Base-by-base conservation (phyloP, 2,329 filamentous ascomycete genomes). In the Fusarium brevicatenulatum region DNA sequence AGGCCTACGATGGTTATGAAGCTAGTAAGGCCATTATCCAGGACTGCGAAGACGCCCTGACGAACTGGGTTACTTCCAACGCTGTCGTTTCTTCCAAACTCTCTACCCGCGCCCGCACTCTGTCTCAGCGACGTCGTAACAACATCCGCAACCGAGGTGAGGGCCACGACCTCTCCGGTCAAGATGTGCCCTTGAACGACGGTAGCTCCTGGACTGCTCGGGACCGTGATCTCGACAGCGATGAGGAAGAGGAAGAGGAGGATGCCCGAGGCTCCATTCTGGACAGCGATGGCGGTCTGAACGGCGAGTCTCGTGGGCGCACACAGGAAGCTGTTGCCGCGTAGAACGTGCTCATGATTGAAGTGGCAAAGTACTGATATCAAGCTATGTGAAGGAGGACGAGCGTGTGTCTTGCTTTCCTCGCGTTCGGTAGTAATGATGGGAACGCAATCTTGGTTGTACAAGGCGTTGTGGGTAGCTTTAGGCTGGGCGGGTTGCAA, bases 1-100 rank as follows among this genome's bases (percentile, higher is more conserved):
- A 94, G 59, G 95, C 96, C 2, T 99, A 99, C 80, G 96, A 99
- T 80, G 96, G 96, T 71, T 99, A 99, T 81, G 96, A 99, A 83
- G 95, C 95, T 71, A 97, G 94, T 89, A 98, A 98, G 86, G 95
- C 93, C 73, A 98, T 99, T 84, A 98, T 99, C 80, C 96, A 99
- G 85, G 96, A 99, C 84, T 99, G 96, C 83, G 96, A 99, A 85
- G 95, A 98, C 81, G 90, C 96, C 4, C 91, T 99, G 69, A 98
- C 95, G 82, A 98, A 97, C 87, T 99, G 96, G 96, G 95, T 98
- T 43, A 89, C 91, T 65, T 92, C 94, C 78, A 96, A 97, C 80
- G 95, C 96, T 10, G 92, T 94, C 50, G 95, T 99, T 76, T 92
- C 89, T 63, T 92, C 95, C 73, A 95, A 94, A 82, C 90, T 99